Evolutionary conservation across 2,329 filamentous ascomycete genomes (phyloP).

Genomic region (Chrysosporium keratinophilum): DNA sequence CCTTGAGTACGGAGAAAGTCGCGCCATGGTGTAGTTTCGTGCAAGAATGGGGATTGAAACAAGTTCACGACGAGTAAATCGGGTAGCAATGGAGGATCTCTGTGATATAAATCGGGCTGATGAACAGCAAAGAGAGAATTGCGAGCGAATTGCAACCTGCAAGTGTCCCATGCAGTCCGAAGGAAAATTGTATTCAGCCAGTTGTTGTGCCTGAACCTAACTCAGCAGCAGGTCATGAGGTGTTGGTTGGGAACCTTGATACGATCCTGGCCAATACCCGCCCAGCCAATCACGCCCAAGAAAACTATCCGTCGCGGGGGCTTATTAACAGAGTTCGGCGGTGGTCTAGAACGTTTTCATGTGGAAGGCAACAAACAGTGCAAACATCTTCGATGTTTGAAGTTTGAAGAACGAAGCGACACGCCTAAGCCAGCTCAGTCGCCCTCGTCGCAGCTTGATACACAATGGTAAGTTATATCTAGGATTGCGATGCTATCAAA

Average conservation of each 20-base stretch:
- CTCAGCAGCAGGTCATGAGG: neutral
- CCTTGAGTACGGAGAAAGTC: slow-evolving; percentile 46
- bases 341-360: neutral
- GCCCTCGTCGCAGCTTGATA: neutral
- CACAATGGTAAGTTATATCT: neutral
- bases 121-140: neutral
- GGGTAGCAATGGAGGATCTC: neutral
- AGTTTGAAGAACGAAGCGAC: neutral
- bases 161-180: neutral
- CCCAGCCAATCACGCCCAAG: neutral
- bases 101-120: neutral
- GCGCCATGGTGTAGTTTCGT: slow-evolving; percentile 34
- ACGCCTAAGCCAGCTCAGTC: neutral
- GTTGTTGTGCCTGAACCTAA: slow-evolving; percentile 1
- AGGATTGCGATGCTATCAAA: neutral
- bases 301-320: neutral
- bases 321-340: neutral
- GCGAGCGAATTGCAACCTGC: neutral
- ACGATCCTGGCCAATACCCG: neutral
- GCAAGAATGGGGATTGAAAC: neutral
- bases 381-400: neutral
- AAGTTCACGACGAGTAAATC: neutral
- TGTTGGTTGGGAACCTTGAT: neutral
- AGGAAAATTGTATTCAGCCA: neutral
- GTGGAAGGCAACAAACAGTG: slow-evolving; percentile 2